These are phyloP conservation scores for Erodium chrysanthum DNA, from an alignment of 441 rosid genomes.

Conservation along the genomic window DNA sequence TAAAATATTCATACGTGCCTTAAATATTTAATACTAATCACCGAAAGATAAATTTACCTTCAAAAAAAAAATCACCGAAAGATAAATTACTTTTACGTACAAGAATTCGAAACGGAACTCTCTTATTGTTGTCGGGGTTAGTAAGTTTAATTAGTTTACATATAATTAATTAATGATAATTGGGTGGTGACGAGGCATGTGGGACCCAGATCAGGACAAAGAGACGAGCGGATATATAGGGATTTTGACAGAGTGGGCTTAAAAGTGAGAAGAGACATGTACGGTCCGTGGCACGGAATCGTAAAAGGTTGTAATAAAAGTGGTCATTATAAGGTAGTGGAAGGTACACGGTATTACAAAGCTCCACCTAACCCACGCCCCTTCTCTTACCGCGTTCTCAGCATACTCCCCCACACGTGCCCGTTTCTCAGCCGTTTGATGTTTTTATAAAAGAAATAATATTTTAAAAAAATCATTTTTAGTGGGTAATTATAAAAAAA, in stretches of 20 bases:
- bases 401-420: background rate
- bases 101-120: too few species aligned
- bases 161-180: background rate
- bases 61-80: too few species aligned
- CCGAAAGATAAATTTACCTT: too few species aligned
- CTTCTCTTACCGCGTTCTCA: background rate
- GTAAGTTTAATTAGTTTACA: background rate
- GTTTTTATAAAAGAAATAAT: background rate
- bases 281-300: constrained; percentile 8
- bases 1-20: too few species aligned
- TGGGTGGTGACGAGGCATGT: background rate
- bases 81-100: too few species aligned
- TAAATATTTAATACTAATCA: too few species aligned
- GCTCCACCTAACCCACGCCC: background rate
- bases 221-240: background rate
- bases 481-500: too few species aligned
- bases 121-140: too few species aligned
- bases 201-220: background rate
- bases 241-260: background rate
- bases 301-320: background rate
- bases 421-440: background rate
- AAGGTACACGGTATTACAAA: constrained; percentile 1
- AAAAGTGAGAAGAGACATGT: background rate
- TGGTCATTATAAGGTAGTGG: background rate
- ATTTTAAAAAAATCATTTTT: background rate